Base-by-base conservation (phyloP, 2,329 filamentous ascomycete genomes). In the Chaetomiaceae sp. region DNA sequence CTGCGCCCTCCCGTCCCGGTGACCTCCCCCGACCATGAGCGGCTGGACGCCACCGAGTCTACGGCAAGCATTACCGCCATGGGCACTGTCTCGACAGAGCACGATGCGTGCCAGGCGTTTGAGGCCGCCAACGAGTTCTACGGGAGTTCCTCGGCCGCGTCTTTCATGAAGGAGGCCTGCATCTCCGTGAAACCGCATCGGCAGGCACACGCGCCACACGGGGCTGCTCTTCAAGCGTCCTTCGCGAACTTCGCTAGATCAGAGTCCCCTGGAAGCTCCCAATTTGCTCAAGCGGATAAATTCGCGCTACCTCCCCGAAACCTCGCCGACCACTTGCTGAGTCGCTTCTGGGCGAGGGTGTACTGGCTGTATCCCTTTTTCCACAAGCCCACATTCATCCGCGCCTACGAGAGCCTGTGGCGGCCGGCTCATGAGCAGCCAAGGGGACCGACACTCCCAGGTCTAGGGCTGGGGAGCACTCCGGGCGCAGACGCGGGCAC, bases 281-380 rank as follows among this genome's bases (percentile, higher is more conserved):
- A 52, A 49, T 57, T 45, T 52, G 54, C 40, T 48, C 51, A 53
- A 34, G 53, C 45, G n/a, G 57, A 51, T 46, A 63, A 71, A 11
- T 72, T 70, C 34, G 54, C 62, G 1, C 63, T 75, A 0, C 74
- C 73, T 0, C 71, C 74, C 1, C 69, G 73, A 1, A 54, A 64
- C 2, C 53, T 75, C 6, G 71, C 71, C 33, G 72, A 76, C 55
- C 68, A 73, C 34, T 63, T 76, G 1, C 37, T 76, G 3, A 56
- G 66, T 4, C 64, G 65, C 15, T 77, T 70, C 48, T 75, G 68
- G 56, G 60, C 70, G 14, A 59, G 66, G 8, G 63, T 76, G 1
- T 71, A 70, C 54, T 73, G 68, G 57, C 62, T 76, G 9, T 75
- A 75, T 47, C 74, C 75, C 0, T 71, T 75, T 51, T 71, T 76